Conservation (phyloP, 1,139 yeast genomes). For the Diutina siamensis region DNA sequence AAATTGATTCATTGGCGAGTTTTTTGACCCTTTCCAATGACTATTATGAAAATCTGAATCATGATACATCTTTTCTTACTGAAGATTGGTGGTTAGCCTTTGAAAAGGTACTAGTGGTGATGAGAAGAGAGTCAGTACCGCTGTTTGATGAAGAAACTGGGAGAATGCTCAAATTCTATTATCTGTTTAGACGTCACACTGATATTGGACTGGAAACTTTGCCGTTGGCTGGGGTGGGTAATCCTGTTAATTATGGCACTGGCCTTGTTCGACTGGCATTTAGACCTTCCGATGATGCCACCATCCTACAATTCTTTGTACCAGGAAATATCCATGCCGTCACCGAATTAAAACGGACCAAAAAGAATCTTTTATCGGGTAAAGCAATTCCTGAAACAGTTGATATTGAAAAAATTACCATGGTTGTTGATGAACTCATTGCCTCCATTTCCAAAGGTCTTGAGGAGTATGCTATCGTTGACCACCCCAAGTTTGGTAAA, state of each 20-base stretch:
- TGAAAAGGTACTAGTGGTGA: conserved; percentile 37
- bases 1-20: conserved; percentile 76
- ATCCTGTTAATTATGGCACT: conserved; percentile 64
- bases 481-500: conserved; percentile 59
- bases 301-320: conserved; percentile 65
- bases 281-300: conserved; percentile 85
- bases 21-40: conserved; percentile 67
- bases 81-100: conserved; percentile 50
- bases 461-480: conserved; percentile 47
- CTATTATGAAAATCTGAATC: conserved; percentile 43
- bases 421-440: conserved; percentile 24
- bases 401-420: conserved; percentile 7
- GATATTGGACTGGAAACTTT: conserved; percentile 73
- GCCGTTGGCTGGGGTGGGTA: conserved; percentile 68
- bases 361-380: conserved; percentile 10
- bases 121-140: conserved; percentile 51
- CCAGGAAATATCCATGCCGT: conserved; percentile 80
- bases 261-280: conserved; percentile 79
- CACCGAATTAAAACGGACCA: conserved; percentile 42
- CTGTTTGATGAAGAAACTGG: conserved; percentile 54
- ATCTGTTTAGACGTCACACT: conserved; percentile 65
- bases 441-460: conserved; percentile 43
- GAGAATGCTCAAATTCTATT: conserved; percentile 34
- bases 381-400: conserved; percentile 8
- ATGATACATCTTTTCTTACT: conserved; percentile 38